phyloP scores from a whole-genome alignment of 306 rosid species.

The Acacia acuminata region DNA sequence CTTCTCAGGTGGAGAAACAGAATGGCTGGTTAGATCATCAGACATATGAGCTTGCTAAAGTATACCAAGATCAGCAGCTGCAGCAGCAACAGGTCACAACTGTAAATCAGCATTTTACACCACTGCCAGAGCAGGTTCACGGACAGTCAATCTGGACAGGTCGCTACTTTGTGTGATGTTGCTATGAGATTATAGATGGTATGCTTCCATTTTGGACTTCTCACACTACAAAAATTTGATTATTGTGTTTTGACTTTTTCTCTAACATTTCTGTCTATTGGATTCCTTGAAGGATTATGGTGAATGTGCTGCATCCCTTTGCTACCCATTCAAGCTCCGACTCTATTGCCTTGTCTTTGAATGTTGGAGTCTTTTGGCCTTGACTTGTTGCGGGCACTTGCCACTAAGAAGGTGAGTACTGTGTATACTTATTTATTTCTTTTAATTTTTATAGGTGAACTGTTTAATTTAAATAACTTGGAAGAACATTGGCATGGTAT shows the following conservation, averaged over 20 bases:
- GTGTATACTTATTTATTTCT: background rate
- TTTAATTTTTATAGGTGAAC: background rate
- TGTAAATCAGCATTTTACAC: constrained; percentile 63
- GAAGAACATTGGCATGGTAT: background rate
- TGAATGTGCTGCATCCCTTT: constrained; percentile 60
- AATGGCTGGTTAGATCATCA: constrained; percentile 68
- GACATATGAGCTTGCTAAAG: constrained; percentile 51
- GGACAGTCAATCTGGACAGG: constrained; percentile 88
- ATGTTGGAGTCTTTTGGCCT: constrained; percentile 76
- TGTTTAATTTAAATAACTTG: background rate
- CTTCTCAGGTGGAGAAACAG: constrained; percentile 58
- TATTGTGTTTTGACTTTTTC: constrained; percentile 1
- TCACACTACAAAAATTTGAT: background rate
- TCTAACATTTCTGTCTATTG: constrained; percentile 30
- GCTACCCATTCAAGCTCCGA: constrained; percentile 72
- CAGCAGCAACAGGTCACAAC: constrained; percentile 60
- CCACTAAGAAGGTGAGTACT: constrained; percentile 62
- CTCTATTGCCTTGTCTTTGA: constrained; percentile 64
- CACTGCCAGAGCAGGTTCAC: constrained; percentile 77
- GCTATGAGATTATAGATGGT: constrained; percentile 63
- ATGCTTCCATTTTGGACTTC: constrained; percentile 27
- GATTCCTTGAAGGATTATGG: constrained; percentile 65
- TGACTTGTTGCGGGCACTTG: constrained; percentile 78
- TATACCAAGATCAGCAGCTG: constrained; percentile 63
- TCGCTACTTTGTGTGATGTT: constrained; percentile 88